Conservation (phyloP, 768 basidiomycete species). For the Pleurotus tuber-regium region DNA sequence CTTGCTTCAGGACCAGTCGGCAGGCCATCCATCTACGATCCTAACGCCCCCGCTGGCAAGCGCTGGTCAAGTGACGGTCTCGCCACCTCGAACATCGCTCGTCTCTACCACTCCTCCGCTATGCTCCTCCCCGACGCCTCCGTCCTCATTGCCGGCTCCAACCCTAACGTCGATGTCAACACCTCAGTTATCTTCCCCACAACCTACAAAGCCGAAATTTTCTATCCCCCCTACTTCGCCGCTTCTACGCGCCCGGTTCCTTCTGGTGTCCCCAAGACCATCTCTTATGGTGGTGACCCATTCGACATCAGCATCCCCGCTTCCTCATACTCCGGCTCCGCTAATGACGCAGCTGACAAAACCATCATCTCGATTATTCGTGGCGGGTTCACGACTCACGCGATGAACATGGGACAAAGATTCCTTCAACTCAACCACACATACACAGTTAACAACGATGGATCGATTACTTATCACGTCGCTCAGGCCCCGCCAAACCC, state of each 20-base stretch:
- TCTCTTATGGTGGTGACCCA: conserved; percentile 79
- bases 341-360: conserved; percentile 70
- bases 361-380: conserved; percentile 77
- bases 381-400: conserved; percentile 81
- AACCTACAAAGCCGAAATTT: conserved; percentile 79
- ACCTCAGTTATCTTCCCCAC: conserved; percentile 64
- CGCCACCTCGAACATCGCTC: conserved; percentile 50
- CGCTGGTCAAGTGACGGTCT: conserved; percentile 65
- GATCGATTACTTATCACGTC: conserved; percentile 75
- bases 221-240: conserved; percentile 90
- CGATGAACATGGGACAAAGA: conserved; percentile 88
- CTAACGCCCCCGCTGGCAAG: conserved; percentile 54
- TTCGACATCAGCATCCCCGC: conserved; percentile 77
- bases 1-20: conserved; percentile 69
- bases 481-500: conserved; percentile 82
- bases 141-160: conserved; percentile 87
- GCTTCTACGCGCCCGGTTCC: conserved; percentile 67
- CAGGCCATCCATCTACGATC: conserved; percentile 71
- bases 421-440: conserved; percentile 70
- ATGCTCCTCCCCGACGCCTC: conserved; percentile 79
- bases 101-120: conserved; percentile 82
- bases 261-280: conserved; percentile 62
- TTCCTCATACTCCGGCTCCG: conserved; percentile 61
- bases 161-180: conserved; percentile 88
- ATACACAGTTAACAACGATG: conserved; percentile 72